Base-by-base conservation (phyloP, 306 rosid genomes). In the Quercus berberidifolia region DNA sequence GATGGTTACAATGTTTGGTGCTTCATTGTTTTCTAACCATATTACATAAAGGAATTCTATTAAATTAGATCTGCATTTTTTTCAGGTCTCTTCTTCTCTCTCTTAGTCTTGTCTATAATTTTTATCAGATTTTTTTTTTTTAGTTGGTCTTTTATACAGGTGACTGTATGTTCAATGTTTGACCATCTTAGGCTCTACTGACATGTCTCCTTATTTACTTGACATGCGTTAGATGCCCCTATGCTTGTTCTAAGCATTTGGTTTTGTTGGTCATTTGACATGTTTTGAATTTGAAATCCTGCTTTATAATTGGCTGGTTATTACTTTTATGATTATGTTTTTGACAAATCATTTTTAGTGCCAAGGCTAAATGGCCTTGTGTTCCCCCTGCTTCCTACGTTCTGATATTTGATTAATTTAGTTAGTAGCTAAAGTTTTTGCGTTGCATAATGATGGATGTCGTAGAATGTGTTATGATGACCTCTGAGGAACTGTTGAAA, bases 11-110 rank as follows among this genome's bases (percentile, higher is more conserved):
- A 30, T 49, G 23, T 70, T 70, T 75, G 18, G 41, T 69, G 80
- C n/a, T 59, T 81, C 80, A 75, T 69, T 75, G 76, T 69, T 70
- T 75, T 75, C 75, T 75, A 76, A 69, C 73, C 78, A 69, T 67
- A 68, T 74, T 80, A 75, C 55, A 8, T 30, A 25, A 23, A 17
- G 73, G 80, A 81, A 75, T 30, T 76, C 76, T 69, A 60, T 81
- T 38, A 46, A 81, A 69, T 58, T 63, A 51, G 76, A 76, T 56
- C 72, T 58, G 76, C 76, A 75, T 69, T 69, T 60, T 74, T 74
- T 63, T 79, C 46, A 10, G 0, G 14, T 4, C 73, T 69, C 55
- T 41, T 38, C 19, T 6, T 19, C 55, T 21, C 35, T 51, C 52
- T 21, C 6, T 38, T 38, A 38, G 43, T 6, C 19, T 62, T 28